Evolutionary conservation across 495 filamentous ascomycete genomes (phyloP).

Genomic region (Daldinia childiae): DNA sequence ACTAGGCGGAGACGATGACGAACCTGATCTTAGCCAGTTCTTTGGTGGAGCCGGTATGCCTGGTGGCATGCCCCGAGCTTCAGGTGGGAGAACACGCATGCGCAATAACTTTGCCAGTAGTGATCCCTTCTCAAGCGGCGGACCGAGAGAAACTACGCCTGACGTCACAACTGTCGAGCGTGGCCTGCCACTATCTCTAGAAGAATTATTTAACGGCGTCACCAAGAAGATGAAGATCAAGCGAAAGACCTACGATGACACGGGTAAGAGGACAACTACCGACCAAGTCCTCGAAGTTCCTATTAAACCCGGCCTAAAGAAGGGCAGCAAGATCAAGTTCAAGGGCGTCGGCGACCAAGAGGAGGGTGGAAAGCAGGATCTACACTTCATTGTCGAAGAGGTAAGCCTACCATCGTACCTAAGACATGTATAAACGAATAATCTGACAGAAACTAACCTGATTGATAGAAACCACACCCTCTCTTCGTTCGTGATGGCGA

Average conservation of each 20-base stretch:
- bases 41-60: slow-evolving; percentile 41
- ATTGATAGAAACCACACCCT: slow-evolving; percentile 78
- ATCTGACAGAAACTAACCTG: slow-evolving; percentile 18
- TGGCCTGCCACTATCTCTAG: slow-evolving; percentile 79
- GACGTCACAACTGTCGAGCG: slow-evolving; percentile 92
- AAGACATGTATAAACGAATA: no score
- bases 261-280: slow-evolving; percentile 81
- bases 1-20: slow-evolving; percentile 48
- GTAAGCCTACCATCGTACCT: slow-evolving; percentile 60
- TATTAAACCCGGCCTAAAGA: slow-evolving; percentile 93
- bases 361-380: slow-evolving; percentile 95
- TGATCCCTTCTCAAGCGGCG: slow-evolving; percentile 53
- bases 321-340: slow-evolving; percentile 97
- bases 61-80: slow-evolving; percentile 46
- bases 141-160: slow-evolving; percentile 66
- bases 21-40: slow-evolving; percentile 46
- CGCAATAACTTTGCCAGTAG: slow-evolving; percentile 54
- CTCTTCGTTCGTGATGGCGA: slow-evolving; percentile 86
- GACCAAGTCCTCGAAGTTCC: slow-evolving; percentile 92
- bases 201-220: slow-evolving; percentile 84
- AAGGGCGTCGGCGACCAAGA: slow-evolving; percentile 95
- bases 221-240: slow-evolving; percentile 98
- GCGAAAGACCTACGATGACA: slow-evolving; percentile 90
- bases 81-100: slow-evolving; percentile 51
- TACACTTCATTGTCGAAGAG: slow-evolving; percentile 94